A percentile compares a stretch with the other conserved stretches of the same genome.
phyloP scores from a whole-genome alignment of 345 rosid genomes.

The Abelmoschus esculentus region DNA sequence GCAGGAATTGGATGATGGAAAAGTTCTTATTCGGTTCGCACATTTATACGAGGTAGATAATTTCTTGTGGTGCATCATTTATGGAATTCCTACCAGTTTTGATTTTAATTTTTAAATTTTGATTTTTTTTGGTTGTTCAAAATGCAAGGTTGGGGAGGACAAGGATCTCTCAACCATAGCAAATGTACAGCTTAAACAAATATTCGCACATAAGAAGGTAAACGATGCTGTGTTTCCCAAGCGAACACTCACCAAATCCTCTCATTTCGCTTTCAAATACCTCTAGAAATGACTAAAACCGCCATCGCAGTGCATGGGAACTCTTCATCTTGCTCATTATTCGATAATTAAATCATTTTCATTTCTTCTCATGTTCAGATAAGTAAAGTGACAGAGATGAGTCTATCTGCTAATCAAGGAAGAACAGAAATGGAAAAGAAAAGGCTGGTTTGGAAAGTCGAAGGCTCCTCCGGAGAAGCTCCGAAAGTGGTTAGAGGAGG shows the following conservation, averaged over 20 bases:
- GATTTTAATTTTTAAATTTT: not conserved
- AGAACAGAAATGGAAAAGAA: conserved; percentile 52
- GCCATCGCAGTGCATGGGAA: not conserved
- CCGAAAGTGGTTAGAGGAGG: conserved; percentile 32
- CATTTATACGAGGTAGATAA: conserved; percentile 37
- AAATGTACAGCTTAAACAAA: conserved; percentile 54
- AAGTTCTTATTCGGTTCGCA: conserved; percentile 42
- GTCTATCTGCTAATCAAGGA: conserved; percentile 53
- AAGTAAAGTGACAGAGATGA: conserved; percentile 29
- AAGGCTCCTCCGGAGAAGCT: conserved; percentile 19
- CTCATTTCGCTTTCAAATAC: not conserved
- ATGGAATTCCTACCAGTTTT: not conserved
- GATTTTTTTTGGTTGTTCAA: conserved; percentile 1
- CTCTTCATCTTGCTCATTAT: conserved; percentile 1
- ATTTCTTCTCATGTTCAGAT: conserved; percentile 25
- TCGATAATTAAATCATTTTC: not conserved
- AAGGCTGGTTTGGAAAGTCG: conserved; percentile 47
- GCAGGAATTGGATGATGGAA: conserved; percentile 42
- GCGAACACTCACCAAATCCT: not conserved
- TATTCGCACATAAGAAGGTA: conserved; percentile 58
- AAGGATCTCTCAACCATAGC: conserved; percentile 59
- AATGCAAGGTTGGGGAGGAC: conserved; percentile 66
- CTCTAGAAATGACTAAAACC: too few species aligned
- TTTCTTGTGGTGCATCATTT: not conserved
- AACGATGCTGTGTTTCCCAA: not conserved